Conservation (phyloP, 805 yeast species). For the Tetrapisispora arboricola region DNA sequence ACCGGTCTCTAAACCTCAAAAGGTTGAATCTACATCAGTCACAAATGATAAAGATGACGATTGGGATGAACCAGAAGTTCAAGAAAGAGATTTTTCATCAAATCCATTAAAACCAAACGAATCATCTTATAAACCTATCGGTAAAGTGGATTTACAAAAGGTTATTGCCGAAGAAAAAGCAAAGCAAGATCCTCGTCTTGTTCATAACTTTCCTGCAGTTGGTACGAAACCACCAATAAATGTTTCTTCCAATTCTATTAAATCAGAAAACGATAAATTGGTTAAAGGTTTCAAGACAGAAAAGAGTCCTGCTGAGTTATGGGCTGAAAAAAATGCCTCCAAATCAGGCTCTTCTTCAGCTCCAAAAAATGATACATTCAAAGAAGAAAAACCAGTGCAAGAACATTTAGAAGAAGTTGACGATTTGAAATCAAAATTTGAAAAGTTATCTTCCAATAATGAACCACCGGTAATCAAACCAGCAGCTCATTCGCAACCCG, state of each 20-base stretch:
- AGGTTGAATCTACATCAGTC: background rate
- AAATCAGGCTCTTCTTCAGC: constrained; percentile 17
- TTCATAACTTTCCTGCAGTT: constrained; percentile 17
- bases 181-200: constrained; percentile 35
- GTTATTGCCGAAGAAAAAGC: constrained; percentile 35
- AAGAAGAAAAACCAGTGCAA: constrained; percentile 19
- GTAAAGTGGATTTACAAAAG: constrained; percentile 43
- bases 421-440: constrained; percentile 32
- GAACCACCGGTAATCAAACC: constrained; percentile 26
- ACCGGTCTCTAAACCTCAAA: constrained; percentile 7
- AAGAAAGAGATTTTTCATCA: constrained; percentile 40
- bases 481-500: constrained; percentile 5
- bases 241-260: background rate
- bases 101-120: constrained; percentile 36
- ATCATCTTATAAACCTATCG: constrained; percentile 51
- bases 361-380: constrained; percentile 23
- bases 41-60: constrained; percentile 30
- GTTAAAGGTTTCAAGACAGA: constrained; percentile 62
- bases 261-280: constrained; percentile 29
- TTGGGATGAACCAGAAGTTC: constrained; percentile 37
- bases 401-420: constrained; percentile 24
- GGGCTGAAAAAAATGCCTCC: constrained; percentile 87
- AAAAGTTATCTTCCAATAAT: constrained; percentile 19
- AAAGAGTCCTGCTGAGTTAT: constrained; percentile 86
- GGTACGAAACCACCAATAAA: constrained; percentile 29